Conservation (phyloP, 768 basidiomycete genomes). For the Hygrocybe coccinea region DNA sequence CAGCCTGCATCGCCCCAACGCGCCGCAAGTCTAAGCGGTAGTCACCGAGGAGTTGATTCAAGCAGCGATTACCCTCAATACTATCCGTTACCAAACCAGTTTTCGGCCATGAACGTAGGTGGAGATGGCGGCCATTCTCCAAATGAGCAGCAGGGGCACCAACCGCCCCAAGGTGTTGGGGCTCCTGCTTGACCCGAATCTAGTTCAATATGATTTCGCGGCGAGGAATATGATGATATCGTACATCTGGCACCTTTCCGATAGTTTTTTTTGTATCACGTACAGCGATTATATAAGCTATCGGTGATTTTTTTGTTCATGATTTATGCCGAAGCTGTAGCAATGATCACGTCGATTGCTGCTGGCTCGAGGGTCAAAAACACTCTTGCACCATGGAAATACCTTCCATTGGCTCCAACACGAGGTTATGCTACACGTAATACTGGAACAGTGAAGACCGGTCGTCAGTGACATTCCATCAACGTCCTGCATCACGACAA, state of each 20-base stretch:
- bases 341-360: too few relatives aligned
- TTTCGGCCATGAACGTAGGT: conserved; percentile 26
- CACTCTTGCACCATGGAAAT: neutral
- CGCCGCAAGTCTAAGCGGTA: conserved; percentile 4
- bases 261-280: too few relatives aligned
- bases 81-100: conserved; percentile 21
- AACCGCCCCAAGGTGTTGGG: conserved; percentile 1
- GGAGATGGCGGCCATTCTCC: conserved; percentile 2
- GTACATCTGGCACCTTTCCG: too few relatives aligned
- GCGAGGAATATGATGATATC: neutral
- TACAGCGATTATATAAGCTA: too few relatives aligned
- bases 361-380: too few relatives aligned
- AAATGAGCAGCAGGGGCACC: neutral
- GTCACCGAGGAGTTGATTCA: neutral
- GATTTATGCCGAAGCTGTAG: too few relatives aligned
- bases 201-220: neutral
- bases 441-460: neutral
- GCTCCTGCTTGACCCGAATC: neutral
- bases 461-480: neutral
- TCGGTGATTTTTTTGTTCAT: too few relatives aligned
- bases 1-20: conserved; percentile 1
- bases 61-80: conserved; percentile 7
- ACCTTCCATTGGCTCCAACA: neutral
- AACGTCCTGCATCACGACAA: neutral
- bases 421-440: neutral